Conservation (phyloP, 2,329 filamentous ascomycete species). For the Lizonia empirigonia region DNA sequence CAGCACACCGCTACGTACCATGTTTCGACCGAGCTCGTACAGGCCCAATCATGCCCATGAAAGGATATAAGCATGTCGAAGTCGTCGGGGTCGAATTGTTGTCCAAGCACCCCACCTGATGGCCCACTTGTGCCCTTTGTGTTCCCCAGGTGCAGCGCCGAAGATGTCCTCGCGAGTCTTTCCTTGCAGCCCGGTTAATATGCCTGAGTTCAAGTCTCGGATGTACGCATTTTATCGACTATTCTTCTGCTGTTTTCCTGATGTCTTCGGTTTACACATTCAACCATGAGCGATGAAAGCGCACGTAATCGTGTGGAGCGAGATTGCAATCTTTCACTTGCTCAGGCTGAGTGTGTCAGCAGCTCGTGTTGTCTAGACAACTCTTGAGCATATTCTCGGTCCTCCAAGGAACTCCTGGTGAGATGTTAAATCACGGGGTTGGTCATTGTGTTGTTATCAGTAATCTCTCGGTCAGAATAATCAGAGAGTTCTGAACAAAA, state of each 20-base stretch:
- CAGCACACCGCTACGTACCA: neutral
- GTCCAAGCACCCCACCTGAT: neutral
- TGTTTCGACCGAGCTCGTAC: neutral
- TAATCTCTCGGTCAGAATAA: too few relatives aligned
- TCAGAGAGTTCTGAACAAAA: too few relatives aligned
- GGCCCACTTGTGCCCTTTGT: neutral
- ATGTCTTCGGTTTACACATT: neutral
- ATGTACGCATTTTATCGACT: neutral
- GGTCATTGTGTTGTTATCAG: too few relatives aligned
- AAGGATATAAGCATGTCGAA: neutral
- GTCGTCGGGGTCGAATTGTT: neutral
- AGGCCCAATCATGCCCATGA: neutral
- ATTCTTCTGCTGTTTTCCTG: neutral
- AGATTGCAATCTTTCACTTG: too few relatives aligned
- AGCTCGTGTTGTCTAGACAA: neutral
- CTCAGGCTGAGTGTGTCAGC: too few relatives aligned
- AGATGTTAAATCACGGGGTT: neutral
- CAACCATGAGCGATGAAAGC: neutral
- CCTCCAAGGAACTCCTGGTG: neutral
- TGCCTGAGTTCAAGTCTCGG: neutral
- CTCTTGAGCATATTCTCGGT: neutral
- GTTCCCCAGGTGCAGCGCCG: neutral
- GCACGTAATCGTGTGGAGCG: neutral
- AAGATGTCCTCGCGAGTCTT: neutral
- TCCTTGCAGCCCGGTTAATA: neutral